These are phyloP conservation scores for Isabelozyma pseudorhagii DNA, from an alignment of 805 yeast species.

Conservation along the genomic window DNA sequence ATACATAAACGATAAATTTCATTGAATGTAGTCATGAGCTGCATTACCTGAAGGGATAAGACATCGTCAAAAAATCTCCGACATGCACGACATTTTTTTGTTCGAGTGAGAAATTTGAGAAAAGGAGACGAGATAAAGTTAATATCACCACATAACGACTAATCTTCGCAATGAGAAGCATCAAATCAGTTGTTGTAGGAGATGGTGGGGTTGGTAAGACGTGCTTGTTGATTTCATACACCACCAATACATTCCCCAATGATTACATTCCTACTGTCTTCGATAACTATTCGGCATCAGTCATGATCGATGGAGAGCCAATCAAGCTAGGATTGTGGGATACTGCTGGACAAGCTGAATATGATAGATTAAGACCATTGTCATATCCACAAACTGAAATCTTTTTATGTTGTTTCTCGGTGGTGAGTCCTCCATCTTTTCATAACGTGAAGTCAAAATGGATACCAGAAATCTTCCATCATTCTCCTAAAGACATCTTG, in stretches of 20 bases:
- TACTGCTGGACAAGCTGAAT: slow-evolving; percentile 94
- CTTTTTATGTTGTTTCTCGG: slow-evolving; percentile 80
- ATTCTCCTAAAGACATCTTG: slow-evolving; percentile 66
- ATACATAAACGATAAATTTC: too few species aligned
- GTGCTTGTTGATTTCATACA: slow-evolving; percentile 80
- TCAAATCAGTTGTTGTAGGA: slow-evolving; percentile 91
- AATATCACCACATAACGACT: not conserved
- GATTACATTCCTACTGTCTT: slow-evolving; percentile 94
- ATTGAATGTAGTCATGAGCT: too few species aligned
- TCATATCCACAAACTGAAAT: slow-evolving; percentile 92
- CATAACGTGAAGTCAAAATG: slow-evolving; percentile 73
- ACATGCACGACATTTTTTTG: too few species aligned
- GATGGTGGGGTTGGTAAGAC: slow-evolving; percentile 97
- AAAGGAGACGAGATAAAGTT: not conserved
- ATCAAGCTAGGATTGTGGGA: slow-evolving; percentile 90
- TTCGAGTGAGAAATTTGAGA: not conserved
- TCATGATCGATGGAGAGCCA: slow-evolving; percentile 77
- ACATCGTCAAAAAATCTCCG: too few species aligned
- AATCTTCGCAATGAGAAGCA: slow-evolving; percentile 61
- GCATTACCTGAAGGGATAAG: too few species aligned
- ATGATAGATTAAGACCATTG: slow-evolving; percentile 83
- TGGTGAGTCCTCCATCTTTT: slow-evolving; percentile 76
- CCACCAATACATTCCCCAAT: slow-evolving; percentile 89
- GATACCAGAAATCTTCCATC: slow-evolving; percentile 83
- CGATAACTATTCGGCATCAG: slow-evolving; percentile 86